Percentiles rank a stretch among this genome's conserved stretches.
Conservation (phyloP, 2,329 filamentous ascomycete species). For the Domatiomyces globalis region DNA sequence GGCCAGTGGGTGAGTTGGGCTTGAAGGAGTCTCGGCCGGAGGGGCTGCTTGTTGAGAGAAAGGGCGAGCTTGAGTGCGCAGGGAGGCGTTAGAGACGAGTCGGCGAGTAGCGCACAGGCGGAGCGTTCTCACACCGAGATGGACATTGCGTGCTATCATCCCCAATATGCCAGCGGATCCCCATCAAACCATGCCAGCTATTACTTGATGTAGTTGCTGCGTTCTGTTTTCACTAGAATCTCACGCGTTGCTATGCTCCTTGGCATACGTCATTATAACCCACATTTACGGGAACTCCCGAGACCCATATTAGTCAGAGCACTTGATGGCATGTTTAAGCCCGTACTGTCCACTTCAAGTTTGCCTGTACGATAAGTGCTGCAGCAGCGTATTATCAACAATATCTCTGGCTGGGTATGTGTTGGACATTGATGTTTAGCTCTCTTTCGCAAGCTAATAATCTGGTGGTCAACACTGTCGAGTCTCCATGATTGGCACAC, state of each 20-base stretch:
- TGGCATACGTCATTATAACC: not conserved
- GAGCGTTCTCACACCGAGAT: not conserved
- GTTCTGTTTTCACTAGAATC: not conserved
- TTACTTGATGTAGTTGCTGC: not conserved
- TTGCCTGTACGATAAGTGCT: no score
- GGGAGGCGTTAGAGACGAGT: not conserved
- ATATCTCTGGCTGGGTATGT: not conserved
- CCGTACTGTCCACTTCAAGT: no score
- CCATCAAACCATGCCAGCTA: not conserved
- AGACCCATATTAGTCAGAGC: not conserved
- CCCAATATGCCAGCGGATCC: not conserved
- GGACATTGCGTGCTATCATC: not conserved
- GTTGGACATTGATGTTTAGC: not conserved
- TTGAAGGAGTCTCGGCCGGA: not conserved
- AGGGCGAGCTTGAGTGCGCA: not conserved
- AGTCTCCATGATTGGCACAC: not conserved
- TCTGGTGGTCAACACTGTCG: not conserved
- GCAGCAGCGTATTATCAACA: not conserved
- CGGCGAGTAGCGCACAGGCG: not conserved
- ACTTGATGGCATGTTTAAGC: not conserved
- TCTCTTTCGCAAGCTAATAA: not conserved
- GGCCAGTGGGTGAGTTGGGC: constrained; percentile 40
- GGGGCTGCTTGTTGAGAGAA: not conserved
- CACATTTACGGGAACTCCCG: not conserved
- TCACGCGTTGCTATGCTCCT: not conserved